Conservation (phyloP, 2,329 filamentous ascomycete genomes). For the Aspergillus sp. region DNA sequence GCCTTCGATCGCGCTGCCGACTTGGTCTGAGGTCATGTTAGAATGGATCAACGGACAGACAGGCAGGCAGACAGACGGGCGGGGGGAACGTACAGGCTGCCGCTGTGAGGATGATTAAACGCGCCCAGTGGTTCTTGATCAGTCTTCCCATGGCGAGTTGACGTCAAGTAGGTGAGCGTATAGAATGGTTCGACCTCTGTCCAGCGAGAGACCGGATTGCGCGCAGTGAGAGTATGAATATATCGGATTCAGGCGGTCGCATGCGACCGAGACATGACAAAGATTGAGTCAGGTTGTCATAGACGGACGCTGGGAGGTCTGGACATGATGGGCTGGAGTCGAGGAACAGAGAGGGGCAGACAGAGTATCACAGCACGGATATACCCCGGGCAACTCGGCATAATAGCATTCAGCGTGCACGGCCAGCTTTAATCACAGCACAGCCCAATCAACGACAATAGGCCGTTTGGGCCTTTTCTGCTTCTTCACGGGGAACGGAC, state of each 20-base stretch:
- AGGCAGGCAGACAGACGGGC: conserved; percentile 7
- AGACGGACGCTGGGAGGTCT: background rate
- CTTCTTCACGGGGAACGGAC: too few species aligned
- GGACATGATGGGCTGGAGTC: too few species aligned
- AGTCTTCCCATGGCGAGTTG: conserved; percentile 69
- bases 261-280: background rate
- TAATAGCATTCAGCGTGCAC: too few species aligned
- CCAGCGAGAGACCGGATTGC: conserved; percentile 26
- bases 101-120: conserved; percentile 82
- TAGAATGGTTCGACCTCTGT: conserved; percentile 11
- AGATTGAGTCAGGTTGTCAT: background rate
- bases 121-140: conserved; percentile 99
- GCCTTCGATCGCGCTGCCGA: conserved; percentile 69
- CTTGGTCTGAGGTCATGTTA: conserved; percentile 57
- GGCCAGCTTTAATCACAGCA: too few species aligned
- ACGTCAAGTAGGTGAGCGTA: too few species aligned
- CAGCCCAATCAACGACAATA: too few species aligned
- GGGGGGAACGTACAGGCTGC: conserved; percentile 53
- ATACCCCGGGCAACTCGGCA: too few species aligned
- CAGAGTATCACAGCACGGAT: too few species aligned
- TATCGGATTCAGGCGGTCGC: background rate
- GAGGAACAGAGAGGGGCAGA: too few species aligned
- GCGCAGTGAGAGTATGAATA: too few species aligned
- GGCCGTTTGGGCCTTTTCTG: too few species aligned
- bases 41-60: too few species aligned